A percentile compares a stretch with the other conserved stretches of the same genome.
phyloP scores from a whole-genome alignment of 2,329 filamentous ascomycete species.

The Colletotrichum graminicola region DNA sequence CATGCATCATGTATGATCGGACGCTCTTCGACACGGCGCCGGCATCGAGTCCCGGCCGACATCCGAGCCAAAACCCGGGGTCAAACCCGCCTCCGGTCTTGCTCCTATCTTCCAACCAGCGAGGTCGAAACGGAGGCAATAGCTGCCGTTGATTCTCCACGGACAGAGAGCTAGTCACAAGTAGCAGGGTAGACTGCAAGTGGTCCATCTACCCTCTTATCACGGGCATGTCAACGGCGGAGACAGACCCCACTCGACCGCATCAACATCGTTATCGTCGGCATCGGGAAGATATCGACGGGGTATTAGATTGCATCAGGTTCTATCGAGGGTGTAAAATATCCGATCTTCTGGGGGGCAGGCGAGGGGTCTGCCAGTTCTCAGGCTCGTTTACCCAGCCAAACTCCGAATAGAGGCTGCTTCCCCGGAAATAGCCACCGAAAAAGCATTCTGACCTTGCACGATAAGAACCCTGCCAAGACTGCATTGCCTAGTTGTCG shows the following conservation, averaged over 20 bases:
- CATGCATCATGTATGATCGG: conserved; percentile 8
- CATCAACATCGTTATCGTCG: conserved; percentile 17
- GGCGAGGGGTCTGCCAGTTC: not conserved
- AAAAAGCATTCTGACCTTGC: not conserved
- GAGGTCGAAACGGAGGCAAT: not conserved
- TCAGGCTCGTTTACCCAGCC: not conserved
- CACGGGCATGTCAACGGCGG: conserved; percentile 18
- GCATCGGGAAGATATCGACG: conserved; percentile 8
- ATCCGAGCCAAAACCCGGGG: not conserved
- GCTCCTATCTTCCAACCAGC: not conserved
- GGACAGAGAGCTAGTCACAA: not conserved
- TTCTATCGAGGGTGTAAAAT: not conserved
- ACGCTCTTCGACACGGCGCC: conserved; percentile 18
- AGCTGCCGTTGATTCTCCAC: not conserved
- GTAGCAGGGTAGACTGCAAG: not conserved
- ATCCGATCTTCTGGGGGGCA: not conserved
- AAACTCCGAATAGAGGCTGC: not conserved
- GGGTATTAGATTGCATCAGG: not conserved
- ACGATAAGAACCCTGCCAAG: not conserved
- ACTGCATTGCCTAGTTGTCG: not conserved
- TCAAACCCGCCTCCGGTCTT: not conserved
- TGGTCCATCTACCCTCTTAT: conserved; percentile 8
- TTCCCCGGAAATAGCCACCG: conserved; percentile 21
- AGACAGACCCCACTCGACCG: conserved; percentile 7
- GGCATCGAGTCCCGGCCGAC: conserved; percentile 28